Base-by-base conservation (phyloP, 2,329 filamentous ascomycete species). In the Alternaria novae-zelandiae region DNA sequence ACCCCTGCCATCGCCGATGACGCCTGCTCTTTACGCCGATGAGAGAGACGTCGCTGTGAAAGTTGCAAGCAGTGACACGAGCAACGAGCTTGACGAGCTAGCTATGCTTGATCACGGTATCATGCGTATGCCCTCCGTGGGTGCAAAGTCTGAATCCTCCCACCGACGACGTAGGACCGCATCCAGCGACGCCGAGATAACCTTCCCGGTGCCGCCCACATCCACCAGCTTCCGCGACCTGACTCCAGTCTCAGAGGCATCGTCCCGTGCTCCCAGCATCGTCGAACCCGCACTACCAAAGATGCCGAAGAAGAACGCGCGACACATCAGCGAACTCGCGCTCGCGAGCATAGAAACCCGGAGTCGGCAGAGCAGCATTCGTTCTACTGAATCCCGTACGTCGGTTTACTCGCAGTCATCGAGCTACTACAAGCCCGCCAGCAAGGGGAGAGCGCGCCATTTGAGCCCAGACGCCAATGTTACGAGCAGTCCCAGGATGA, bases 1-100 rank as follows among this genome's bases (percentile, higher is more conserved):
- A 2, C 76, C 72, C 30, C 65, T 79, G 1, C 77, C 79, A 12
- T 80, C 78, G 1, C 79, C 78, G 0, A 61, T 78, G n/a, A 80
- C 79, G 1, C 79, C 79, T 5, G 73, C 74, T 11, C 67, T 70
- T 25, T 72, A 72, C 17, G 54, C 66, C 5, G 72, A 69, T 8
- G 76, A 78, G 30, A 59, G 56, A 13, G 76, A 75, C 26, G 63
- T 79, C 10, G 58, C 67, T 11, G 77, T 80, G 30, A 79, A 79
- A 59, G 78, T 80, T 12, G 78, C 77, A 8, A 73, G 69, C 56
- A 81, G 79, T 58, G 78, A 79, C 21, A 73, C 68, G 11, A 73
- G 71, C 56, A 75, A 75, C 26, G 76, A 79, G 8, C 57, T 59
- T 30, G 77, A 79, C 9, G 77, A 78, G 11, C 61, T 74, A 13